Percentiles rank a stretch among this genome's conserved stretches.
phyloP scores from a whole-genome alignment of 345 rosid genomes.

The Pugionium cornutum region DNA sequence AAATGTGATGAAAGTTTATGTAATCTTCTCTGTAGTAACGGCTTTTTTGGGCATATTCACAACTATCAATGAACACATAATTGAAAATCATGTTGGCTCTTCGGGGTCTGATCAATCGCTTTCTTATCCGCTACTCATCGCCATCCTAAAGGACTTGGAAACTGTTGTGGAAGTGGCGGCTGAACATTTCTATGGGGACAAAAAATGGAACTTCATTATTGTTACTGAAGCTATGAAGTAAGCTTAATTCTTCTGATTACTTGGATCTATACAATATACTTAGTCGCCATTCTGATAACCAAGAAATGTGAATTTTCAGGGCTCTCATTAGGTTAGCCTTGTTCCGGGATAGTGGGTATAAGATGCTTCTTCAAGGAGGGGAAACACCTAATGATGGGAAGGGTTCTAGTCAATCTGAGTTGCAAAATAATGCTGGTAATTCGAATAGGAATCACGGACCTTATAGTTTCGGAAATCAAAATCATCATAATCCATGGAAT shows the following conservation, averaged over 20 bases:
- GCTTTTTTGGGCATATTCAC: conserved; percentile 82
- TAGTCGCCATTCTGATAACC: background rate
- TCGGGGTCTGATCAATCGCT: conserved; percentile 47
- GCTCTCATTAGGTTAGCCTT: conserved; percentile 65
- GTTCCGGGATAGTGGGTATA: conserved; percentile 74
- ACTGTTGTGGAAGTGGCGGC: conserved; percentile 88
- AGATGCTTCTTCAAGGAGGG: conserved; percentile 94
- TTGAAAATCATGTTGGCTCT: conserved; percentile 53
- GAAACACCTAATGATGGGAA: conserved; percentile 67
- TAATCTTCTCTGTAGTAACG: conserved; percentile 61
- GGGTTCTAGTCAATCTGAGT: conserved; percentile 40
- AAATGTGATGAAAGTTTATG: conserved; percentile 30
- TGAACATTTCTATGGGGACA: conserved; percentile 75
- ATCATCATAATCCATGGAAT: conserved; percentile 55
- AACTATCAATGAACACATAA: conserved; percentile 80
- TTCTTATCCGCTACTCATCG: conserved; percentile 73
- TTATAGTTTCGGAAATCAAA: conserved; percentile 34
- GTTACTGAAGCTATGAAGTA: conserved; percentile 79
- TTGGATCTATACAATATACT: background rate
- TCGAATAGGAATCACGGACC: conserved; percentile 40
- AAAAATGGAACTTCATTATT: conserved; percentile 89
- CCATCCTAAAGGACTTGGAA: conserved; percentile 81
- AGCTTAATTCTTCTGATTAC: conserved; percentile 29
- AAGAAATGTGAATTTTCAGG: conserved; percentile 48
- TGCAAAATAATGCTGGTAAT: conserved; percentile 45